Evolutionary conservation across 2,329 filamentous ascomycete species (phyloP).

Genomic region (Talaromyces sp.): DNA sequence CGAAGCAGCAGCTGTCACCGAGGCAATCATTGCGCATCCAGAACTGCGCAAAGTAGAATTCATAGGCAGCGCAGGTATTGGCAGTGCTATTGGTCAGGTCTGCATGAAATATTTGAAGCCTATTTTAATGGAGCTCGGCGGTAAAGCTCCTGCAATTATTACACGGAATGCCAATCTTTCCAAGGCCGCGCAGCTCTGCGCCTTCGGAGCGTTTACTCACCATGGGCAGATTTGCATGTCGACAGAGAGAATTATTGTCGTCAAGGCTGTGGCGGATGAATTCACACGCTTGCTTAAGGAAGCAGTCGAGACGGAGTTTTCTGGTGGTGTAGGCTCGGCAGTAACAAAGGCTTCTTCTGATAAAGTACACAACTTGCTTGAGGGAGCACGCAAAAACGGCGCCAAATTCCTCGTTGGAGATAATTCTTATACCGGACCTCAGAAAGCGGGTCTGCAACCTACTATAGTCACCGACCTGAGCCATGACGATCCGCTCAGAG

Average conservation of each 20-base stretch:
- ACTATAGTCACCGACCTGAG: constrained; percentile 61
- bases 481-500: constrained; percentile 55
- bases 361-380: neutral
- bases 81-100: constrained; percentile 35
- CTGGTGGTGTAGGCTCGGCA: neutral
- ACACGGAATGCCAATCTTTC: constrained; percentile 44
- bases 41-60: constrained; percentile 42
- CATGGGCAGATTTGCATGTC: constrained; percentile 63
- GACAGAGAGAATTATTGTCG: constrained; percentile 61
- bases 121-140: constrained; percentile 46
- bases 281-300: neutral
- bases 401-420: constrained; percentile 5
- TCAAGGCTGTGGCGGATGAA: constrained; percentile 25
- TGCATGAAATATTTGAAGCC: constrained; percentile 43
- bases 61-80: constrained; percentile 42
- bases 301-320: neutral
- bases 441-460: constrained; percentile 43
- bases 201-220: constrained; percentile 55
- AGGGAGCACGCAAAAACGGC: neutral
- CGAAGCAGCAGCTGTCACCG: constrained; percentile 32
- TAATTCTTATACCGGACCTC: neutral
- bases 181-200: constrained; percentile 36
- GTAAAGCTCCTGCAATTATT: constrained; percentile 43
- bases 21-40: constrained; percentile 33
- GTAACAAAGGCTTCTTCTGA: neutral